Evolutionary conservation across 2,329 filamentous ascomycete species (phyloP), one percentile per base, ranked within the genome.

Genomic region (Rutstroemia sp.): DNA sequence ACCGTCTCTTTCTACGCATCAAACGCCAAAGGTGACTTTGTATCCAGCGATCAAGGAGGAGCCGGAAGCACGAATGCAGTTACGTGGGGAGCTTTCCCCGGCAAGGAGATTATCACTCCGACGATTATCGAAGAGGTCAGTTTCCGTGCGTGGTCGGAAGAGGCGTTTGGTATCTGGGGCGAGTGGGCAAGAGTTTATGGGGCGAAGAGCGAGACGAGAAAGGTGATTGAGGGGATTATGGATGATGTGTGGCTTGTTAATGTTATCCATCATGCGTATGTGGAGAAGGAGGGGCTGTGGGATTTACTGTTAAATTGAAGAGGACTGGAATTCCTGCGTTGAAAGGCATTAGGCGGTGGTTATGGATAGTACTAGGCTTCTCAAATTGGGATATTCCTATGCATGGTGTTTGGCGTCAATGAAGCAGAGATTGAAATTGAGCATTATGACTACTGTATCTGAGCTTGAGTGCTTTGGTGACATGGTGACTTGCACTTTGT

Each of bases 81-180:
- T 2, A 99, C 94, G 0, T 97, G 92, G 92, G 92, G 92, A 51
- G 89, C 91, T 0, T 97, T 97, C 73, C 87, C 89, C 0, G 90
- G 90, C 44, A 96, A 96, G 73, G 92, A 97, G 72, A 97, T 97
- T 68, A 82, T 95, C 57, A 95, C 92, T 21, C 92, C 92, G 3
- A 97, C 92, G 1, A 97, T 97, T 68, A 95, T 97, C 66, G 92
- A 97, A 70, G 89, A 92, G 64, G 89, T 96, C 51, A 94, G 88
- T 69, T 97, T 97, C 78, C 80, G 84, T 60, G 90, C 92, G 7
- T 99, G 94, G 94, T 82, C 84, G 57, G 94, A 97, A 69, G 94
- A 99, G 77, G 92, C 94, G 1, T 99, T 94, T 74, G 87, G 87
- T 34, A 96, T 97, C 67, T 97, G 92, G 88, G 81, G 78, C 44